Conservation (phyloP, 176 grass and related monocot genomes). For the Hordeum vulgare region MorexV3_pseudomolecules_assembly NC_058523.1:2206067-2206566, state of each 20-base stretch:
- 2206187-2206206: accelerated
- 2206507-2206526: too few species aligned
- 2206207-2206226: background rate
- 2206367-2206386: background rate
- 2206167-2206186: constrained; percentile 19
- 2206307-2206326: constrained; percentile 20
- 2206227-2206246: constrained; percentile 34
- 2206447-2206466: background rate
- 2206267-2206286: background rate
- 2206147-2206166: constrained; percentile 12
- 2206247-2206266: constrained; percentile 34
- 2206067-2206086: constrained; percentile 12
- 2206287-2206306: background rate
- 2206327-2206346: constrained; percentile 5
- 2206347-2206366: constrained; percentile 16
- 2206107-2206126: background rate
- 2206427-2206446: background rate
- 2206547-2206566: accelerated
- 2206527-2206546: background rate
- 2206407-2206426: constrained; percentile 34
- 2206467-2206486: background rate
- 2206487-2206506: constrained; percentile 10
- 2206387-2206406: background rate
- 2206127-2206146: background rate
- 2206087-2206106: background rate